Conservation (phyloP, 345 rosid genomes). For the Gossypium stocksii region DNA sequence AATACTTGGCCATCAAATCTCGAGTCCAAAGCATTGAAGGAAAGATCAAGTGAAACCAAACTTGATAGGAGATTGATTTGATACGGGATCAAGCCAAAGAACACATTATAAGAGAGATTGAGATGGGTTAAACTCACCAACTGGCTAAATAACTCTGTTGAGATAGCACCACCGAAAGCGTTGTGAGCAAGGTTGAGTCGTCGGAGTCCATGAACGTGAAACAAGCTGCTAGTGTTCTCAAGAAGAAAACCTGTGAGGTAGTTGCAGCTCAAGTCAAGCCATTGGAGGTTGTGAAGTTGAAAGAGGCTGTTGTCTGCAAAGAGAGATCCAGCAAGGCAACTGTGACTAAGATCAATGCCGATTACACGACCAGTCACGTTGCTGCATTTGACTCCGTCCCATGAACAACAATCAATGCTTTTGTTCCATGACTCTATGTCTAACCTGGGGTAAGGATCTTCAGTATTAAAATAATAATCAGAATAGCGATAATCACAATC, state of each 20-base stretch:
- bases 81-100: too few species aligned
- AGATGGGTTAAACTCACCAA: too few species aligned
- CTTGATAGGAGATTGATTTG: too few species aligned
- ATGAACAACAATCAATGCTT: slow-evolving; percentile 27
- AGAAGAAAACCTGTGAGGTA: neutral
- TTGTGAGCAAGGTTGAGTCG: neutral
- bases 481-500: too few species aligned
- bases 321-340: slow-evolving; percentile 9
- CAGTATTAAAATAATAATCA: too few species aligned
- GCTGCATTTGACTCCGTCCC: slow-evolving; percentile 29
- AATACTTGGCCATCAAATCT: too few species aligned
- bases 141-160: too few species aligned
- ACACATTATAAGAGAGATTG: too few species aligned
- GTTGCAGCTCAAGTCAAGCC: neutral
- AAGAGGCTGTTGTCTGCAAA: slow-evolving; percentile 23
- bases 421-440: slow-evolving; percentile 18
- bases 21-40: too few species aligned
- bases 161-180: too few species aligned
- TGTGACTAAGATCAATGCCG: slow-evolving; percentile 18
- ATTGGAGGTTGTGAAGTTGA: slow-evolving; percentile 19
- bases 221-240: neutral
- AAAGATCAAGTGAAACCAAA: too few species aligned
- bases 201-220: neutral
- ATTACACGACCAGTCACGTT: neutral
- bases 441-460: too few species aligned